Percentiles rank a stretch among this genome's conserved stretches.
These are phyloP conservation scores for Raffaelea ambrosiae DNA, from an alignment of 2,329 filamentous ascomycete species.

Conservation along the genomic window DNA sequence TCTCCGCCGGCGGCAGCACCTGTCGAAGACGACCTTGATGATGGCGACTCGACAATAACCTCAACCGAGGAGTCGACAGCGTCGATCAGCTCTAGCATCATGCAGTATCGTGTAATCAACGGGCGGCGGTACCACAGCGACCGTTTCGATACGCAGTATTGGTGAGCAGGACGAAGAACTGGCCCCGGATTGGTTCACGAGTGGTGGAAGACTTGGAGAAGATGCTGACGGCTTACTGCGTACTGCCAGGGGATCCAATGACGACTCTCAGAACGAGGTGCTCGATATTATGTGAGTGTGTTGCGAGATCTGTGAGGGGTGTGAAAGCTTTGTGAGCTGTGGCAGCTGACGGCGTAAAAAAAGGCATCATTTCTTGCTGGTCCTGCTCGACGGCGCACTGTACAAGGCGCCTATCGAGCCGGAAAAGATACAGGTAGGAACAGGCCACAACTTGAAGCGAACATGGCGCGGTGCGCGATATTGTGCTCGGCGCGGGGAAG, in stretches of 20 bases:
- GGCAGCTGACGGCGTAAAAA: too few species aligned
- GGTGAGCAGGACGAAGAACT: too few species aligned
- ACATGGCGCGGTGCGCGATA: neutral
- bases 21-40: neutral
- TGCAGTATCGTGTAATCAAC: slow-evolving; percentile 20
- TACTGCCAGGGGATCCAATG: slow-evolving; percentile 20
- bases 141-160: slow-evolving; percentile 18
- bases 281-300: slow-evolving; percentile 21
- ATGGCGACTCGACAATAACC: slow-evolving; percentile 3
- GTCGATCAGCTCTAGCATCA: slow-evolving; percentile 21
- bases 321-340: too few species aligned
- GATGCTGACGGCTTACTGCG: too few species aligned
- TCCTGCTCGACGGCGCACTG: slow-evolving; percentile 9
- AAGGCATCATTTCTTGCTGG: slow-evolving; percentile 18
- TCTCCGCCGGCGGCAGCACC: too few species aligned
- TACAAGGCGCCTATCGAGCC: neutral
- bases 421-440: neutral
- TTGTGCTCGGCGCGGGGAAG: too few species aligned
- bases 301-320: too few species aligned
- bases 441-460: neutral
- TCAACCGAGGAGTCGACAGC: slow-evolving; percentile 14
- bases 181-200: neutral
- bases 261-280: slow-evolving; percentile 21
- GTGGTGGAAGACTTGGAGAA: too few species aligned
- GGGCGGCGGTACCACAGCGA: slow-evolving; percentile 23